A percentile compares a stretch with the other conserved stretches of the same genome.
Conservation (phyloP, 441 rosid species). For the Euphorbia neoarborescens region DNA sequence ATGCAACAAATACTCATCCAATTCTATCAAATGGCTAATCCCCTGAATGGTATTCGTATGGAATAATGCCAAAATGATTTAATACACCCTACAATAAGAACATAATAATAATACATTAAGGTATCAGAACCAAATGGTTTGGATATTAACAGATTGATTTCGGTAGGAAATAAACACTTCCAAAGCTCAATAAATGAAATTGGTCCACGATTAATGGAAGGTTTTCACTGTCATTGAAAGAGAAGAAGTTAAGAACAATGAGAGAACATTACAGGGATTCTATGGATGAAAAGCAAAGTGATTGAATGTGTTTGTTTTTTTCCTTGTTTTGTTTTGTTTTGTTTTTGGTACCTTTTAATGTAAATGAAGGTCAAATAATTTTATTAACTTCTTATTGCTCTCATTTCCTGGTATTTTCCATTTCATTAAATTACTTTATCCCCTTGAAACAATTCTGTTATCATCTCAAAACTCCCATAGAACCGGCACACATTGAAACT, state of each 20-base stretch:
- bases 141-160: background rate
- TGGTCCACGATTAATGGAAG: background rate
- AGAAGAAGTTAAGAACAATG: background rate
- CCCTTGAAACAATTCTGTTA: background rate
- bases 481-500: background rate
- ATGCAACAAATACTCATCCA: background rate
- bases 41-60: background rate
- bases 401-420: background rate
- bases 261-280: background rate
- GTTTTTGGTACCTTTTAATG: background rate
- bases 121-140: background rate
- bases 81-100: background rate
- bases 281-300: background rate
- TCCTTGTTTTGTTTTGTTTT: no score
- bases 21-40: background rate
- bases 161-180: conserved; percentile 3
- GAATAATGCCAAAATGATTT: background rate
- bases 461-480: background rate
- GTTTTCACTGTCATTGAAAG: background rate
- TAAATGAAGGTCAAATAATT: background rate
- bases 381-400: background rate
- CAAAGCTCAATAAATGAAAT: conserved; percentile 4
- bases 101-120: background rate
- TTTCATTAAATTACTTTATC: background rate
- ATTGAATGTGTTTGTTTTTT: no score